Base-by-base conservation (phyloP, 2,329 filamentous ascomycete genomes). In the Dichotomopilus funicola region DNA sequence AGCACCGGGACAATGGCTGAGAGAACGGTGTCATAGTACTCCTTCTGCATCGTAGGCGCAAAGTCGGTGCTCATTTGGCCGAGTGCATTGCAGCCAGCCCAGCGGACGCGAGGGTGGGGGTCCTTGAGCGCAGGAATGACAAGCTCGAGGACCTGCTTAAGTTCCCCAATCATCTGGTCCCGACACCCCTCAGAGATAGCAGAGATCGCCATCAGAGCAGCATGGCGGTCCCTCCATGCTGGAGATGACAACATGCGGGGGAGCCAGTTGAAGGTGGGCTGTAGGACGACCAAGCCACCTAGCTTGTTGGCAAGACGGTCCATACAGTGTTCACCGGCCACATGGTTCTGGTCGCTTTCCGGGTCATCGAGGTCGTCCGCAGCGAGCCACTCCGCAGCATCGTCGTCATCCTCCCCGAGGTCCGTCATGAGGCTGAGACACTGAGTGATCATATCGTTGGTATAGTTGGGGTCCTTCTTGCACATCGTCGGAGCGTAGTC, bases 31-130 rank as follows among this genome's bases (percentile, higher is more conserved):
- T 89, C 83, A 71, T 96, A 94, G 71, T 95, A 95, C 65, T 96
- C 94, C 63, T 89, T 88, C 72, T 99, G 94, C 92, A 99, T 97
- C 9, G 88, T 95, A 10, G 91, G 91, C 10, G 95, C 92, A 71
- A 99, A 99, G 68, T 99, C 94, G 36, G 94, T 99, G 75, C 92
- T 97, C 94, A 99, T 99, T 72, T 99, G 94, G 34, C 94, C 94
- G n/a, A 99, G 81, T 43, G 94, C 94, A 68, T 99, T 97, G 77
- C 94, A 99, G 37, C 91, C 94, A 51, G 94, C 94, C 86, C 95
- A 99, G 65, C 92, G 87, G 54, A 99, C 94, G 68, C 94, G 89
- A 42, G 94, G 89, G 68, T 99, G 94, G 41, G 88, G 81, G 68
- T 99, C 92, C 65, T 87, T 85, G 38, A 99, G 79, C 38, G 92